A percentile compares a stretch with the other conserved stretches of the same genome.
These are phyloP conservation scores for Paraleonurus japonicus DNA, from an alignment of 257 asterid species.

Conservation along the genomic window DNA sequence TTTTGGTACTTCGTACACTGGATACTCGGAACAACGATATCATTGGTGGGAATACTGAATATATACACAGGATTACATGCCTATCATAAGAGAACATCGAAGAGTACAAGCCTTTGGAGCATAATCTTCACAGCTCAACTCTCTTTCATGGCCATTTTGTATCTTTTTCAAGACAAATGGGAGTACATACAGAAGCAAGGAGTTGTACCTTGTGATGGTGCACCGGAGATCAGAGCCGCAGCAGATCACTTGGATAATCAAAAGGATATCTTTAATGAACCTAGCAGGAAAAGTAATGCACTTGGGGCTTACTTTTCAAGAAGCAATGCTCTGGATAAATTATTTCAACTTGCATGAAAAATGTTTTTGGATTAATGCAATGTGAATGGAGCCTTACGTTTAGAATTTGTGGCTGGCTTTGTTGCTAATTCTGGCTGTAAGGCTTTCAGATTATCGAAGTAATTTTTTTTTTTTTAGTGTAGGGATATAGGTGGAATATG, in stretches of 20 bases:
- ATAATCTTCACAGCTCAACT: constrained; percentile 71
- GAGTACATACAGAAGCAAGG: constrained; percentile 70
- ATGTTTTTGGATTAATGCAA: background rate
- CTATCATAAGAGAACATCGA: constrained; percentile 57
- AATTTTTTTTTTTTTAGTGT: background rate
- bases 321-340: constrained; percentile 64
- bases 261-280: constrained; percentile 32
- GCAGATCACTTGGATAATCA: constrained; percentile 29
- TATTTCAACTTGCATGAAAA: constrained; percentile 63
- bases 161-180: constrained; percentile 89
- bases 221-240: constrained; percentile 4
- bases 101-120: constrained; percentile 51
- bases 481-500: background rate
- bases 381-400: constrained; percentile 13
- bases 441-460: background rate
- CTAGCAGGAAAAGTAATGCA: constrained; percentile 71
- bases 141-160: constrained; percentile 63
- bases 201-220: constrained; percentile 6
- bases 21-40: constrained; percentile 64
- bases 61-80: constrained; percentile 73
- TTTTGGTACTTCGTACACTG: constrained; percentile 73
- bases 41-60: constrained; percentile 58
- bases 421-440: constrained; percentile 20
- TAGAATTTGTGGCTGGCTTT: constrained; percentile 7
- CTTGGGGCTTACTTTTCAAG: constrained; percentile 65